These are phyloP conservation scores for Pulicaria dysenterica DNA, from an alignment of 129 eudicot genomes.

Conservation along the genomic window DNA sequence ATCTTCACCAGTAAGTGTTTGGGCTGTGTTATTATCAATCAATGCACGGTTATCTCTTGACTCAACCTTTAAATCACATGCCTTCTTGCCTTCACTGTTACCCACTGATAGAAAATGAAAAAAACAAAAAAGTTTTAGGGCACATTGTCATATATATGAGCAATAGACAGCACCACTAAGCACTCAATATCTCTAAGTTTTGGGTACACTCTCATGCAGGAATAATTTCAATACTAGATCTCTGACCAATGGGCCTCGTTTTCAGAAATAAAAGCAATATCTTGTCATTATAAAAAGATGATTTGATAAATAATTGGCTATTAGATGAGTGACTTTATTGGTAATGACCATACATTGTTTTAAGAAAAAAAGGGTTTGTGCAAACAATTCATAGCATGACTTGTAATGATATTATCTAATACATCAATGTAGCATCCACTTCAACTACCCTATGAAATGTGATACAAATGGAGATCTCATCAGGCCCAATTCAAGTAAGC, in stretches of 20 bases:
- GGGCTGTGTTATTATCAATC: conserved; percentile 91
- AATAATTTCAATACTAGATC: not conserved
- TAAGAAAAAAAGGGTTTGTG: no score
- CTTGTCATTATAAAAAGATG: not conserved
- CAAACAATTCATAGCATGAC: no score
- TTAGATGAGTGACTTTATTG: not conserved
- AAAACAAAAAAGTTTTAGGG: not conserved
- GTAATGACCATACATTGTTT: no score
- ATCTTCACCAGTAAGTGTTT: conserved; percentile 86
- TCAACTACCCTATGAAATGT: not conserved
- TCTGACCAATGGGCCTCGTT: not conserved
- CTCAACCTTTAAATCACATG: conserved; percentile 44
- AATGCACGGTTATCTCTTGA: conserved; percentile 76
- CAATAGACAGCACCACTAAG: not conserved
- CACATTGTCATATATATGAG: not conserved
- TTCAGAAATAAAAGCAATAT: not conserved
- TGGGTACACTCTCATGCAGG: conserved; percentile 8
- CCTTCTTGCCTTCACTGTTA: conserved; percentile 51
- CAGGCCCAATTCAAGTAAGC: no score
- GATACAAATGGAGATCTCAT: no score
- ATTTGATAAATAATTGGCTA: not conserved
- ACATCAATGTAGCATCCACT: no score
- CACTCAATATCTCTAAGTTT: not conserved
- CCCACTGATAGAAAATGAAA: conserved; percentile 33
- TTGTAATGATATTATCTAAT: no score